A percentile compares a stretch with the other conserved stretches of the same genome.
phyloP scores from a whole-genome alignment of 1,284 basidiomycete species.

The Neonothopanus nambi region DNA sequence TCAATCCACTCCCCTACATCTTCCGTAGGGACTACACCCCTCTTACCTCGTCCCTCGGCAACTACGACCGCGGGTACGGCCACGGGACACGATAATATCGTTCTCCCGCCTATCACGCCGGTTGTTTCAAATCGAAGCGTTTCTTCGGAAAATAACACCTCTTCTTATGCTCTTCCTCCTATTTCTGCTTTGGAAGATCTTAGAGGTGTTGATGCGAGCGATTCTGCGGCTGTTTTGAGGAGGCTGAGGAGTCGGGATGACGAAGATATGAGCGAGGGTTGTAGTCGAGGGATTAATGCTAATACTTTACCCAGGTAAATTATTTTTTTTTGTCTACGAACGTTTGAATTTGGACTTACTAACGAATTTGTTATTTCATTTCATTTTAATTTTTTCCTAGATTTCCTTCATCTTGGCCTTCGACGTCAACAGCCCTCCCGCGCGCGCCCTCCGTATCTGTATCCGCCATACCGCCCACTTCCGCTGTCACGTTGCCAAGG shows the following conservation, averaged over 20 bases:
- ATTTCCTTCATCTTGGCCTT: slow-evolving; percentile 5
- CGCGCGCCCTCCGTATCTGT: no score
- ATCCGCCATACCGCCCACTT: background rate
- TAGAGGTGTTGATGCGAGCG: slow-evolving; percentile 48
- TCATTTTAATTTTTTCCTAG: no score
- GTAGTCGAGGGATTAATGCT: background rate
- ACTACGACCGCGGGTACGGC: background rate
- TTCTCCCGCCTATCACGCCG: slow-evolving; percentile 15
- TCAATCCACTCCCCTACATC: slow-evolving; percentile 7
- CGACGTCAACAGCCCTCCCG: no score
- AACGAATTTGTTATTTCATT: no score
- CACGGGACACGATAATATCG: slow-evolving; percentile 6
- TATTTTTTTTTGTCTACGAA: background rate
- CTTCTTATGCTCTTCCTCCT: slow-evolving; percentile 56
- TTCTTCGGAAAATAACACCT: slow-evolving; percentile 11
- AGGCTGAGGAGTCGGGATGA: slow-evolving; percentile 36
- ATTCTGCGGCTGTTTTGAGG: slow-evolving; percentile 62
- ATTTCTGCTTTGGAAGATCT: slow-evolving; percentile 67
- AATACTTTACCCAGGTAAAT: background rate
- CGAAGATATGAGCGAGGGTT: background rate
- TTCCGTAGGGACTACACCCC: slow-evolving; percentile 18
- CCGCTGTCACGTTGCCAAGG: background rate
- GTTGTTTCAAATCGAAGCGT: slow-evolving; percentile 18
- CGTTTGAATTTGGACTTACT: background rate
- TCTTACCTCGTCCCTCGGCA: slow-evolving; percentile 23